Base-by-base conservation (phyloP, 305 asterid genomes). In the Caryopteris hybrid region DNA sequence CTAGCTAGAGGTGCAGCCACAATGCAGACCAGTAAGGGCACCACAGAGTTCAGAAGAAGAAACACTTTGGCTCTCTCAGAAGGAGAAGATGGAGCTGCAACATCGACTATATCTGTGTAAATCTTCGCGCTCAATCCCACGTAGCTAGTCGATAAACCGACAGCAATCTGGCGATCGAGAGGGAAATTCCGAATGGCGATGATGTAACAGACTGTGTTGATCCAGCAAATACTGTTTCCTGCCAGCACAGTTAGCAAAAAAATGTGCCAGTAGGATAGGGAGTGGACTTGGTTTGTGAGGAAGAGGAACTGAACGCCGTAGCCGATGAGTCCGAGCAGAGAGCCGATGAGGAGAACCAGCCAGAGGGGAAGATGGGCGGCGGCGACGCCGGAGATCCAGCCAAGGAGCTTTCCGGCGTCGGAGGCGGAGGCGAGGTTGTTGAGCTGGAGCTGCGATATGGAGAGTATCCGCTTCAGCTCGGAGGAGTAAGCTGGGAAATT, bases 321-420 rank as follows among this genome's bases (percentile, higher is more conserved):
- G 4, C 96, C 96, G 5, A 87, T 3, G 1, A 83, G 29, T 16
- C 96, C 96, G 21, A 92, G 88, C 5, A 70, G 12, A 0, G 95
- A 67, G 33, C 98, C 98, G 57, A 89, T 76, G 73, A 87, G 68
- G 20, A 92, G 91, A 5, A 92, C 91, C 0, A 88, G 36, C 86
- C 87, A 78, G 12, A 92, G 89, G 0, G 98, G 96, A 8, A 92
- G 50, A 51, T 69, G 72, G 3, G 72, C 76, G 1, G 92, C 88
- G 3, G 96, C 96, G 1, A 80, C 11, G 17, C 98, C 96, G 42
- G 96, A 83, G 42, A 88, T 59, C 88, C 91, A 89, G 33, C 96
- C 98, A 13, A 92, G 65, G 17, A 92, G 76, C 48, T 92, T 92
- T 16, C 96, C 98, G 17, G 96, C 95, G 55, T 92, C 98, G 5